Evolutionary conservation across 441 rosid genomes (phyloP).

Genomic region (Aleurites moluccanus): DNA sequence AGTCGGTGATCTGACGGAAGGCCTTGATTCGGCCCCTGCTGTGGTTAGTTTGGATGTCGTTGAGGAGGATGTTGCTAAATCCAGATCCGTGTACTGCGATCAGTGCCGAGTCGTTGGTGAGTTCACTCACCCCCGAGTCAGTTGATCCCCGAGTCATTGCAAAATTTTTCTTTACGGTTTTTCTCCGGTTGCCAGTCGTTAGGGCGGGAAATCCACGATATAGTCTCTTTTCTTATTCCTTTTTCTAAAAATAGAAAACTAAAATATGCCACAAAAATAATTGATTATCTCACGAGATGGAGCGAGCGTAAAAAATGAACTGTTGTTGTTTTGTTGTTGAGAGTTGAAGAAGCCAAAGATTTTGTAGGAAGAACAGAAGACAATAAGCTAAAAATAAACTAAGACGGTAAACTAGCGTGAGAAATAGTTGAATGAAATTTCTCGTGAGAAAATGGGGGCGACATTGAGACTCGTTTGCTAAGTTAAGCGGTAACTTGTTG

Average conservation of each 20-base stretch:
- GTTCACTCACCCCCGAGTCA: conserved; percentile 42
- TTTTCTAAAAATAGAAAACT: background rate
- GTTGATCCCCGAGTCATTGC: background rate
- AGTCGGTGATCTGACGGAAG: conserved; percentile 39
- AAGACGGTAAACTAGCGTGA: background rate
- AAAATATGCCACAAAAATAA: background rate
- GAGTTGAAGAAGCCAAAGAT: background rate
- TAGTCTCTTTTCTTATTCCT: background rate
- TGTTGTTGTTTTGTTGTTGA: background rate
- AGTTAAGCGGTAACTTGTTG: background rate
- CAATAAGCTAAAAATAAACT: background rate
- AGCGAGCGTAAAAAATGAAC: background rate
- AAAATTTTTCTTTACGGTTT: conserved; percentile 6
- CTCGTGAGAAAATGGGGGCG: background rate
- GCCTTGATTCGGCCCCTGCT: conserved; percentile 36
- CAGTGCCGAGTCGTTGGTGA: conserved; percentile 86
- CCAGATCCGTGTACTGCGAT: conserved; percentile 71
- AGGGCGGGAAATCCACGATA: conserved; percentile 29
- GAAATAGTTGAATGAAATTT: background rate
- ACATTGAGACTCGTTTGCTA: background rate
- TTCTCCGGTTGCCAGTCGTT: conserved; percentile 29
- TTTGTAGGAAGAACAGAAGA: background rate
- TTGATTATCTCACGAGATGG: conserved; percentile 20
- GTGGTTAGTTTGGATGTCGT: conserved; percentile 50
- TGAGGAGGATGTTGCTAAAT: conserved; percentile 74